A percentile compares a stretch with the other conserved stretches of the same genome.
Conservation (phyloP, 495 filamentous ascomycete species). For the Penicillium verhagenii region DNA sequence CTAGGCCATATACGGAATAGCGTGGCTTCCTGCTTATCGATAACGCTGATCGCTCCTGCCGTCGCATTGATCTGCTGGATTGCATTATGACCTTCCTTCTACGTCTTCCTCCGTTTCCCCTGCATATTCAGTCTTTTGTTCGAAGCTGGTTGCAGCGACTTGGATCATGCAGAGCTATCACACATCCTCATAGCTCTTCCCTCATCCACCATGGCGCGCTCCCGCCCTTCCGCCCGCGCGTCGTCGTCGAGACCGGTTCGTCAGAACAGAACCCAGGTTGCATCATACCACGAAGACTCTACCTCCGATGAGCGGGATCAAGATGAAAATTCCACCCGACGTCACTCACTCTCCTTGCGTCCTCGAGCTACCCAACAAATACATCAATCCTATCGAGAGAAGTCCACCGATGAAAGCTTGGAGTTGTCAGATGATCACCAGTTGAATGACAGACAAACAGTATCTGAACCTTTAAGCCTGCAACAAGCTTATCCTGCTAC, state of each 20-base stretch:
- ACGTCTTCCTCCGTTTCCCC: neutral
- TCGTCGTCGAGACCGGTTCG: conserved; percentile 37
- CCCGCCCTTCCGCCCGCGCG: conserved; percentile 14
- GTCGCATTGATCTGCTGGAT: conserved; percentile 5
- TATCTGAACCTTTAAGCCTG: neutral
- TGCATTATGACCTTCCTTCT: neutral
- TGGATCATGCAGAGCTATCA: neutral
- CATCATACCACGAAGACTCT: conserved; percentile 44
- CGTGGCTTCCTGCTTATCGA: conserved; percentile 19
- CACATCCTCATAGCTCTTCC: neutral
- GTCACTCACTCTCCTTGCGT: conserved; percentile 32
- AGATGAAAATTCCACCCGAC: conserved; percentile 5
- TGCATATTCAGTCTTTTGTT: neutral
- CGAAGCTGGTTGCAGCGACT: neutral
- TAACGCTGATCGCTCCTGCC: conserved; percentile 22
- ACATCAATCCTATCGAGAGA: conserved; percentile 44
- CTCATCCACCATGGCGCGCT: conserved; percentile 24
- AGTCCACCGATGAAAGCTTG: conserved; percentile 38
- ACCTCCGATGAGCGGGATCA: conserved; percentile 29
- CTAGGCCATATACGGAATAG: neutral
- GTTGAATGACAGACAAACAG: neutral
- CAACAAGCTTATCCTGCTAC: neutral
- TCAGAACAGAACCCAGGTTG: conserved; percentile 36
- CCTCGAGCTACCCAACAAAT: conserved; percentile 33
- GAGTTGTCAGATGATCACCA: conserved; percentile 9